phyloP scores from a whole-genome alignment of 2,329 filamentous ascomycete genomes.

The Pseudocercospora fuligena region DNA sequence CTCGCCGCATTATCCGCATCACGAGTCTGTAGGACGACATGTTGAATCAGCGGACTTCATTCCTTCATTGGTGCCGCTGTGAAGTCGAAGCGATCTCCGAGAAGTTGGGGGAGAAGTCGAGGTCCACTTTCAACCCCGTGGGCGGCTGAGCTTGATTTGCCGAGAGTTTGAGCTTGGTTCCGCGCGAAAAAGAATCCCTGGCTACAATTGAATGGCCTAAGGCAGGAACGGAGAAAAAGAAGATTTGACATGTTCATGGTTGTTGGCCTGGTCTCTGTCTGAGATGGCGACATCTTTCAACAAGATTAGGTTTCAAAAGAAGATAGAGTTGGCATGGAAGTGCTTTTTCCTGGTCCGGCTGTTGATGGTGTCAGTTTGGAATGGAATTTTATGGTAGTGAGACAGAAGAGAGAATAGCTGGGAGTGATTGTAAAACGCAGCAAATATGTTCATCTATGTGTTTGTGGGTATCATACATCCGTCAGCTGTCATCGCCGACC shows the following conservation, averaged over 20 bases:
- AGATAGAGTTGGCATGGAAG: conserved; percentile 7
- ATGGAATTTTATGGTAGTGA: background rate
- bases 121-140: background rate
- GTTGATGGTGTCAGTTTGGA: conserved; percentile 11
- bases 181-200: background rate
- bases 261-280: background rate
- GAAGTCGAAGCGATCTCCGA: background rate
- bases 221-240: background rate
- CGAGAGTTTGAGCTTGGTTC: background rate
- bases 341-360: conserved; percentile 6
- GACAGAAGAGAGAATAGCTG: background rate
- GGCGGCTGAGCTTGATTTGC: conserved; percentile 1
- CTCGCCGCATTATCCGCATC: background rate
- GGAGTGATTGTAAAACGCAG: conserved; percentile 2
- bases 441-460: conserved; percentile 16
- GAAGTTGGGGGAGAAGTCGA: background rate
- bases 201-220: background rate
- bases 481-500: conserved; percentile 1
- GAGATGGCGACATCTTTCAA: background rate
- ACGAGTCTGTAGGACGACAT: background rate
- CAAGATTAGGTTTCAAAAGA: conserved; percentile 5
- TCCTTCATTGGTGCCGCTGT: background rate
- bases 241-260: background rate
- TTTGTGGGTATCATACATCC: conserved; percentile 12
- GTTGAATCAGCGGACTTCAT: background rate